Evolutionary conservation across 1,139 yeast genomes (phyloP), one percentile per base, ranked within the genome.

Genomic region (Waltiozyma solani): DNA sequence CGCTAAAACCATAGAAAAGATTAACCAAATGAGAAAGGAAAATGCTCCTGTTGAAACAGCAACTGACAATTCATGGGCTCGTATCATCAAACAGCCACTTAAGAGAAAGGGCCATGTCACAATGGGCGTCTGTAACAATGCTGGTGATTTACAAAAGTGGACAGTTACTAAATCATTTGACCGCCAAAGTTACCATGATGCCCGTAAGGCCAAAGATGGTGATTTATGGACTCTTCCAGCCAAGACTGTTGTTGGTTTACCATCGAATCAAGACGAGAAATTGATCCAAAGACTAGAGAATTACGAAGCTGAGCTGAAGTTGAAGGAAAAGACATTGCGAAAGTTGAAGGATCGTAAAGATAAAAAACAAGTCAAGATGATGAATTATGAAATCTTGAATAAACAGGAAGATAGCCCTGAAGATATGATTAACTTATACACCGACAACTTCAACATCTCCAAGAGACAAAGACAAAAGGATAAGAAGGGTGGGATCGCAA

Each of bases 201-300:
- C 96, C 0, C 70, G 97, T 43, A 89, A 91, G 57, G 75, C 85
- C 0, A 63, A 61, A 30, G 73, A 77, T 53, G 96, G 96, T n/a
- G 99, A 91, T 56, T 62, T 81, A 40, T 91, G 97, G 97, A 80
- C 82, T 0, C 64, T 85, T 39, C 91, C 76, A 22, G 82, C 80
- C 35, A 89, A 89, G 62, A 70, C 79, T 9, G 76, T 69, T 12
- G 57, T 65, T 5, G 34, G 43, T 23, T 54, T 59, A 10, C 54
- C 53, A 40, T 56, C 56, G 10, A 54, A 54, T 34, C 48, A 57
- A 21, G 57, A 58, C 34, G 51, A 53, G 3, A 42, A 36, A 2
- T 48, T 58, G 22, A 49, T 51, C 5, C 53, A 51, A 29, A 49
- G 52, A 38, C 36, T 59, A 22, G 56, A 57, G 37, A 58, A 56